phyloP scores from a whole-genome alignment of 1,284 basidiomycete genomes.

The Cutaneotrichosporon sp. region DNA sequence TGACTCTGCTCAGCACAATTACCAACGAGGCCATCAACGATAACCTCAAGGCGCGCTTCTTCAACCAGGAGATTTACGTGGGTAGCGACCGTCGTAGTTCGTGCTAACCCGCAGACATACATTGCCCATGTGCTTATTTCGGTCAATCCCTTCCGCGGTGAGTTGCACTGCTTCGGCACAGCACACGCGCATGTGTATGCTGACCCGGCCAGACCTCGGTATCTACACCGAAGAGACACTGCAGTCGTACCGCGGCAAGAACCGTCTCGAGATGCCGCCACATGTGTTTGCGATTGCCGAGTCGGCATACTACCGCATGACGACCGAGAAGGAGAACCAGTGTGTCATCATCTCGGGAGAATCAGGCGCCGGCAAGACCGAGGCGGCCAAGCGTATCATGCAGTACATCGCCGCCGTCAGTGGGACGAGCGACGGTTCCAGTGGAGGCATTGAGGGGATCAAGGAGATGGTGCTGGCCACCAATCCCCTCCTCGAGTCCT shows the following conservation, averaged over 20 bases:
- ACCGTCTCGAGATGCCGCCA: slow-evolving; percentile 93
- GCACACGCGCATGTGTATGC: not conserved
- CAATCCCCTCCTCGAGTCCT: slow-evolving; percentile 94
- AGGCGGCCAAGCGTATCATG: slow-evolving; percentile 98
- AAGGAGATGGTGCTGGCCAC: slow-evolving; percentile 99
- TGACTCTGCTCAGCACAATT: slow-evolving; percentile 95
- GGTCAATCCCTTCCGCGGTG: slow-evolving; percentile 95
- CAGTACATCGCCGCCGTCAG: slow-evolving; percentile 98
- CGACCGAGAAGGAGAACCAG: slow-evolving; percentile 98
- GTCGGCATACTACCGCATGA: slow-evolving; percentile 98
- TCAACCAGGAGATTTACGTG: slow-evolving; percentile 87
- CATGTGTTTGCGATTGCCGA: slow-evolving; percentile 98
- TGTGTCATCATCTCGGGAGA: slow-evolving; percentile 99
- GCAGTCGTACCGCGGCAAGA: slow-evolving; percentile 89
- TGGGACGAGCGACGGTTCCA: slow-evolving; percentile 59
- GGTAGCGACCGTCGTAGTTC: slow-evolving; percentile 16
- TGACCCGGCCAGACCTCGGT: slow-evolving; percentile 64
- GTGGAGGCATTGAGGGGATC: slow-evolving; percentile 74
- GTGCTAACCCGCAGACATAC: slow-evolving; percentile 60
- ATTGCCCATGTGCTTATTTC: slow-evolving; percentile 97
- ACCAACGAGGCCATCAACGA: slow-evolving; percentile 98
- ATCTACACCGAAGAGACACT: slow-evolving; percentile 91
- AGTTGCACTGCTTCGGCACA: slow-evolving; percentile 20
- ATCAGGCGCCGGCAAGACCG: slow-evolving; percentile 94
- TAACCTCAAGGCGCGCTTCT: slow-evolving; percentile 94